Base-by-base conservation (phyloP, 2,329 filamentous ascomycete genomes). In the Colletotrichum chlorophyti region DNA sequence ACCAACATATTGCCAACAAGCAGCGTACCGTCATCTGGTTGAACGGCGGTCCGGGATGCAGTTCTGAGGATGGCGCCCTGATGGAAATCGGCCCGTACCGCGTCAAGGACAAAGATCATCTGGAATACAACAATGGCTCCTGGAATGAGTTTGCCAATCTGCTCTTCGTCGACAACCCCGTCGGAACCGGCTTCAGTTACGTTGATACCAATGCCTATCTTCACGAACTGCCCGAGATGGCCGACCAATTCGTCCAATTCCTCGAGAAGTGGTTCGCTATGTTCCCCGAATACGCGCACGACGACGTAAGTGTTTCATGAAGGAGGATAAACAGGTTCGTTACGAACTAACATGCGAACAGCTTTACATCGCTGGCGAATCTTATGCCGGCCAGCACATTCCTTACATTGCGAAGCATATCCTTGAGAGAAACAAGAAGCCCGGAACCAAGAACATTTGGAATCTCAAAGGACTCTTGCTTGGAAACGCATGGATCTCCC, bases 101-200 rank as follows among this genome's bases (percentile, higher is more conserved):
- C 64, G 78, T 99, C 55, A 89, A 90, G 69, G 84, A 94, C 64
- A 84, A 90, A 75, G 83, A 75, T 81, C 88, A 68, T 4, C 78
- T 99, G 55, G 80, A 80, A 57, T 87, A 91, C 72, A 97, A 97
- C 72, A 89, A 96, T 53, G 95, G 95, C n/a, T 93, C 93, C 1
- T 99, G 96, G 96, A 90, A 97, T 74, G 94, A 99, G 77, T 99
- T 98, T 69, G 92, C 95, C 64, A 99, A 99, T 69, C 75, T 99
- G 48, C 85, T 99, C 58, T 99, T 99, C 70, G 91, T 99, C 60
- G 95, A 99, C 70, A 96, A 98, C 70, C 95, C 95, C 0, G 93
- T 98, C 31, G 96, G 95, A 11, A 97, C 94, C 1, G 95, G 95
- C 3, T 99, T 91, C 78, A 99, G 95, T 76, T 98, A 95, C 70